phyloP scores from a whole-genome alignment of 495 filamentous ascomycete genomes.

The Aspergillus wentii region DNA sequence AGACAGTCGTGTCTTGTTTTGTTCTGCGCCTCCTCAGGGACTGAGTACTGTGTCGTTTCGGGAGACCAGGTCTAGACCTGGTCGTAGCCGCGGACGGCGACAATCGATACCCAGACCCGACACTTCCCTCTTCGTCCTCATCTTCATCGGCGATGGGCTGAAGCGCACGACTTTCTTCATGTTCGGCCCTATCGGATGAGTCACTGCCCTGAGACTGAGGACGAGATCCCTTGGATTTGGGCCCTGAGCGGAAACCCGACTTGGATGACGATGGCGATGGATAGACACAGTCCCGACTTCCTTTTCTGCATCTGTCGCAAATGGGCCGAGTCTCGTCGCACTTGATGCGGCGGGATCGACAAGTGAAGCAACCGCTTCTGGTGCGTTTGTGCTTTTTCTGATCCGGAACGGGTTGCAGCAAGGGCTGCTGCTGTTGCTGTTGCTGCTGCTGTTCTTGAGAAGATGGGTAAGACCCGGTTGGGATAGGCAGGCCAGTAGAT shows the following conservation, averaged over 20 bases:
- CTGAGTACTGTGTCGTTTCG: constrained; percentile 29
- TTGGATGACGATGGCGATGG: constrained; percentile 54
- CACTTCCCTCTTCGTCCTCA: constrained; percentile 37
- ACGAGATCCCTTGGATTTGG: constrained; percentile 34
- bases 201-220: constrained; percentile 40
- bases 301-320: constrained; percentile 87
- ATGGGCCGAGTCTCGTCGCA: constrained; percentile 83
- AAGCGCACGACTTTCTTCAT: constrained; percentile 44
- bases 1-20: too few relatives aligned
- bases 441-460: too few relatives aligned
- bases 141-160: constrained; percentile 66
- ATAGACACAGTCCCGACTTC: constrained; percentile 77
- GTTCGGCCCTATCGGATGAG: constrained; percentile 44
- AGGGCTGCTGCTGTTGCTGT: constrained; percentile 22
- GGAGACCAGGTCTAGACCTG: constrained; percentile 15
- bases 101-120: constrained; percentile 20
- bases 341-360: constrained; percentile 85
- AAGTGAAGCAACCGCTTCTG: constrained; percentile 92
- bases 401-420: constrained; percentile 44
- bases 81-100: constrained; percentile 21
- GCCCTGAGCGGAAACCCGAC: constrained; percentile 34
- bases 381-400: constrained; percentile 92
- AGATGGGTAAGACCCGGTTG: constrained; percentile 20
- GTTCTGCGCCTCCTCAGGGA: constrained; percentile 38
- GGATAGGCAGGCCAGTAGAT: constrained; percentile 16